Conservation (phyloP, 1,139 yeast genomes). For the Kodamaea arcana region DNA sequence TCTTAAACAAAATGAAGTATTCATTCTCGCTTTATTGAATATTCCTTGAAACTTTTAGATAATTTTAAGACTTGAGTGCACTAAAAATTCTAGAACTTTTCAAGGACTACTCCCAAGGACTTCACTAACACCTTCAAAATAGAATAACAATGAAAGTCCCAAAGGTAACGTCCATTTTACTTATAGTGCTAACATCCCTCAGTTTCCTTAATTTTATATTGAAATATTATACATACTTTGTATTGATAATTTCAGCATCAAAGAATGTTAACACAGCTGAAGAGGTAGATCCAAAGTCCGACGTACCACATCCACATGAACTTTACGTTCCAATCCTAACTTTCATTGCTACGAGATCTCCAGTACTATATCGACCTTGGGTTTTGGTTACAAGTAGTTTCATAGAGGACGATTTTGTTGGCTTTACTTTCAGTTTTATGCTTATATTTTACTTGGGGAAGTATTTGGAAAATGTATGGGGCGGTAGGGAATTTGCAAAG, state of each 20-base stretch:
- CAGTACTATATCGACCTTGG: conserved; percentile 38
- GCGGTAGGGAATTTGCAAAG: conserved; percentile 28
- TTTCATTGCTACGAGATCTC: conserved; percentile 36
- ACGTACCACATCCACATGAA: conserved; percentile 39
- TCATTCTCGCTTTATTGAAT: too few relatives aligned
- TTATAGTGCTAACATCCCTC: conserved; percentile 28
- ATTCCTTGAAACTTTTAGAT: too few relatives aligned
- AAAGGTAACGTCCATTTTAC: conserved; percentile 31
- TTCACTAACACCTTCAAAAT: too few relatives aligned
- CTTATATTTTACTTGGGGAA: conserved; percentile 33
- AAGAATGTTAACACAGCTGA: conserved; percentile 17
- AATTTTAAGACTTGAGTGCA: too few relatives aligned
- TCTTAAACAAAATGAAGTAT: too few relatives aligned
- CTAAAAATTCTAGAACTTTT: too few relatives aligned
- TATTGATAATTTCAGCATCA: conserved; percentile 27
- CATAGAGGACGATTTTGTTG: conserved; percentile 32
- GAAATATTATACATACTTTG: conserved; percentile 19
- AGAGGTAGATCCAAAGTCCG: neutral
- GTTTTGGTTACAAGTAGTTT: conserved; percentile 33
- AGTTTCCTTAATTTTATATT: conserved; percentile 17
- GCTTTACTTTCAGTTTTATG: conserved; percentile 23
- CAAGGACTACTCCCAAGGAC: too few relatives aligned
- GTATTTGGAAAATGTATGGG: conserved; percentile 40
- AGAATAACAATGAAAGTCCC: conserved; percentile 29
- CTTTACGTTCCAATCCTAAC: conserved; percentile 38